Percentiles rank a stretch among this genome's conserved stretches.
These are phyloP conservation scores for Cladophialophora chaetospira DNA, from an alignment of 2,329 filamentous ascomycete species.

Conservation along the genomic window DNA sequence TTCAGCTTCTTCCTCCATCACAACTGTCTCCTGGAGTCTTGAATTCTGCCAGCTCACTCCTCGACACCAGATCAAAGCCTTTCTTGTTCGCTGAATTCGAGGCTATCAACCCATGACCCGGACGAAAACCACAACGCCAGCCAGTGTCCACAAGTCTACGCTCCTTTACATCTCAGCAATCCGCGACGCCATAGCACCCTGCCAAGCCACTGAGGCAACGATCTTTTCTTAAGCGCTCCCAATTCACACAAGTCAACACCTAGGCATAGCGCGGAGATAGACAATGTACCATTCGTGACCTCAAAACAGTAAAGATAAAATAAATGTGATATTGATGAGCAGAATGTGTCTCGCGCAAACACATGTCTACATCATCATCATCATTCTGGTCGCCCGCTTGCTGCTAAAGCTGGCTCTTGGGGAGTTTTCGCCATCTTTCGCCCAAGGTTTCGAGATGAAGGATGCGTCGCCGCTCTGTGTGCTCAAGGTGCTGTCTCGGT, in stretches of 20 bases:
- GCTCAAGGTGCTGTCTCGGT: constrained; percentile 29
- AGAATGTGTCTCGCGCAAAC: not conserved
- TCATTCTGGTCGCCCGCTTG: constrained; percentile 35
- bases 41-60: no score
- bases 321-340: not conserved
- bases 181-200: constrained; percentile 3
- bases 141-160: not conserved
- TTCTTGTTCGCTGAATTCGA: no score
- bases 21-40: no score
- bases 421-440: constrained; percentile 27
- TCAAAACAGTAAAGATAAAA: not conserved
- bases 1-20: no score
- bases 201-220: not conserved
- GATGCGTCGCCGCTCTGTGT: constrained; percentile 21
- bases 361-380: constrained; percentile 34
- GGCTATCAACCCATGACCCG: no score
- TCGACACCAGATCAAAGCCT: no score
- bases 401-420: constrained; percentile 33
- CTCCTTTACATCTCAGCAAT: no score
- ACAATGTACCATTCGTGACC: not conserved
- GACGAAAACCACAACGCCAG: not conserved
- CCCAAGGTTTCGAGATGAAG: constrained; percentile 31
- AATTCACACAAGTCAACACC: not conserved
- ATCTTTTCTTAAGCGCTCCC: not conserved
- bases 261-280: not conserved